Percentiles rank a stretch among this genome's conserved stretches.
These are phyloP conservation scores for Blastocystis hominis DNA, from an alignment of 352 stramenopile species.

Conservation along the genomic window DNA sequence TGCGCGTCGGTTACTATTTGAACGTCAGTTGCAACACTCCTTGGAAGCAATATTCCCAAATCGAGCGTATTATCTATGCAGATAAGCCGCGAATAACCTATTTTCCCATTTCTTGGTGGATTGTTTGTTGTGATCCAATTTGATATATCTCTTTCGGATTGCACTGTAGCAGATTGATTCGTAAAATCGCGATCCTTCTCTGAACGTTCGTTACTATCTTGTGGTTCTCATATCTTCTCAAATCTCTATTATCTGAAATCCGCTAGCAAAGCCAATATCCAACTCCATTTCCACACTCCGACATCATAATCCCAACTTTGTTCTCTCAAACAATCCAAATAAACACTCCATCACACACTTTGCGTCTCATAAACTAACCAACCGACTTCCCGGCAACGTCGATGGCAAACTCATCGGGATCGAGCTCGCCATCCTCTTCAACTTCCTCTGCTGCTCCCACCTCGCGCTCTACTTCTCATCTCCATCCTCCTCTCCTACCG, in stretches of 20 bases:
- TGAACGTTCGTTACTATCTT: too few species aligned
- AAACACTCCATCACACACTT: not conserved
- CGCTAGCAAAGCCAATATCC: too few species aligned
- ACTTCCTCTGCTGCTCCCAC: not conserved
- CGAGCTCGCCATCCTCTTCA: not conserved
- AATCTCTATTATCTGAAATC: too few species aligned
- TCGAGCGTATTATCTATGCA: conserved; percentile 80
- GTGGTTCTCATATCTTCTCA: too few species aligned
- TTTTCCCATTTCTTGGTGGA: conserved; percentile 87
- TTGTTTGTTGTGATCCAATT: not conserved
- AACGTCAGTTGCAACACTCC: conserved; percentile 83
- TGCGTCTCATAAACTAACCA: not conserved
- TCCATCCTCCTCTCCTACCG: not conserved
- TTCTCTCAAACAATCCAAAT: too few species aligned
- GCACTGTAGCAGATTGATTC: too few species aligned
- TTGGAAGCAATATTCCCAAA: conserved; percentile 15
- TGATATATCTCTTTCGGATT: too few species aligned
- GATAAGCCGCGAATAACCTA: conserved; percentile 87
- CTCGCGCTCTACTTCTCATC: not conserved
- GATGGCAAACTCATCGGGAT: conserved; percentile 43
- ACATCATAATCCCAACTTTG: too few species aligned
- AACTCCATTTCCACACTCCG: too few species aligned
- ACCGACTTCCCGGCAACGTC: conserved; percentile 15
- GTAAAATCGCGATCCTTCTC: too few species aligned
- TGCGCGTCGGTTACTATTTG: conserved; percentile 93